A percentile compares a stretch with the other conserved stretches of the same genome.
These are phyloP conservation scores for Microsporum canis DNA, from an alignment of 2,329 filamentous ascomycete species.

Conservation along the genomic window DNA sequence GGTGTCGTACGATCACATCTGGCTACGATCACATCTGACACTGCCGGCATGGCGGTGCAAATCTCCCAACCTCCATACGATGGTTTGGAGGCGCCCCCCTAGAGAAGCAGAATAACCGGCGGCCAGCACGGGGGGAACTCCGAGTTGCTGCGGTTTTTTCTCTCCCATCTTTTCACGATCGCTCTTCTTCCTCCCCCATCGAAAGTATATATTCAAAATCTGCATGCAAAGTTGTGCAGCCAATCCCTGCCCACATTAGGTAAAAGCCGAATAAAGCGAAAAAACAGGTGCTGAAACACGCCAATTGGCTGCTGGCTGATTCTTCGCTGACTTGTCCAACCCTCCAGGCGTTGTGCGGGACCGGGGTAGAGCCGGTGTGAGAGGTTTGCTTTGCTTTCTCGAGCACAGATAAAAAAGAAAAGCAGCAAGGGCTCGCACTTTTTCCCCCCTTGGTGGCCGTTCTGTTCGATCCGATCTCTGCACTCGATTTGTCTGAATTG, in stretches of 20 bases:
- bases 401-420: neutral
- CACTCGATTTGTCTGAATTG: neutral
- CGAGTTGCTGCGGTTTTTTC: neutral
- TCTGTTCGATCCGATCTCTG: neutral
- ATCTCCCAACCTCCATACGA: too few species aligned
- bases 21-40: neutral
- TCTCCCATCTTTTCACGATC: neutral
- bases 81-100: too few species aligned
- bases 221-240: neutral
- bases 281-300: neutral
- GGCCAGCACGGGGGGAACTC: neutral
- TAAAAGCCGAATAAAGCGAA: constrained; percentile 3
- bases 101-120: too few species aligned
- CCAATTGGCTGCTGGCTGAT: neutral
- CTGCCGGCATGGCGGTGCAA: too few species aligned
- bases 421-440: neutral
- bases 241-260: neutral
- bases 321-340: constrained; percentile 2
- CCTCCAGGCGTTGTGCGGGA: constrained; percentile 4
- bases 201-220: neutral
- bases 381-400: neutral
- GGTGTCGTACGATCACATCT: neutral
- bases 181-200: neutral
- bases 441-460: neutral
- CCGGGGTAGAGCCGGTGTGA: constrained; percentile 3